phyloP scores from a whole-genome alignment of 139 green algal species.

The Pleodorina starrii region DNA sequence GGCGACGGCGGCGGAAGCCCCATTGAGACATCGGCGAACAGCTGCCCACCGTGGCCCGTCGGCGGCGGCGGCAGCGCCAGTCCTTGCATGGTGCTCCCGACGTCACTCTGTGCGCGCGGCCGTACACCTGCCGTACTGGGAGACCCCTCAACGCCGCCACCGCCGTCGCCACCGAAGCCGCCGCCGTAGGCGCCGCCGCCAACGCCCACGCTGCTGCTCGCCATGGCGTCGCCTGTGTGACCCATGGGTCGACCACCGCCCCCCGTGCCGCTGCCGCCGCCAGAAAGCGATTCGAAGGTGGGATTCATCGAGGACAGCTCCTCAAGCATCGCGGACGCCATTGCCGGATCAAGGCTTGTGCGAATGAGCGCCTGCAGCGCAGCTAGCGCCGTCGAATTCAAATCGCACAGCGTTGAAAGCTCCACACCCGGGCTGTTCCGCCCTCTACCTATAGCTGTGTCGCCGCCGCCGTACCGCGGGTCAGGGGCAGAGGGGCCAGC shows the following conservation, averaged over 20 bases:
- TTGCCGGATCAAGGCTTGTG: neutral
- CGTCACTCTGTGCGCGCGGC: neutral
- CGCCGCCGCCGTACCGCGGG: neutral
- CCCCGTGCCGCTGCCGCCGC: neutral
- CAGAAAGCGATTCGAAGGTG: neutral
- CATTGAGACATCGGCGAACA: too few species aligned
- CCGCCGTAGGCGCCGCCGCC: neutral
- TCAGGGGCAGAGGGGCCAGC: too few species aligned
- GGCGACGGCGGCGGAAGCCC: too few species aligned
- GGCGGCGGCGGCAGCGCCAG: neutral
- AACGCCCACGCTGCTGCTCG: neutral
- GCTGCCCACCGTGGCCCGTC: too few species aligned
- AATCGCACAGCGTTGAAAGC: neutral
- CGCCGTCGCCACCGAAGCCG: neutral
- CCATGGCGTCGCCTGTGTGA: neutral
- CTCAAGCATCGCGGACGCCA: constrained; percentile 8
- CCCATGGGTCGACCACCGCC: neutral
- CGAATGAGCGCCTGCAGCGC: constrained; percentile 16
- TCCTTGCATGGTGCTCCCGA: neutral
- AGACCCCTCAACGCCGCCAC: neutral
- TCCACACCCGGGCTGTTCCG: neutral
- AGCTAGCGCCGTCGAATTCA: constrained; percentile 5
- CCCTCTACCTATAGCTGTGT: neutral
- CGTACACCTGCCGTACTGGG: neutral
- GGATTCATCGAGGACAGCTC: neutral